A percentile compares a stretch with the other conserved stretches of the same genome.
These are phyloP conservation scores for Elongisporangium undulatum DNA, from an alignment of 352 stramenopile genomes.

Conservation along the genomic window DNA sequence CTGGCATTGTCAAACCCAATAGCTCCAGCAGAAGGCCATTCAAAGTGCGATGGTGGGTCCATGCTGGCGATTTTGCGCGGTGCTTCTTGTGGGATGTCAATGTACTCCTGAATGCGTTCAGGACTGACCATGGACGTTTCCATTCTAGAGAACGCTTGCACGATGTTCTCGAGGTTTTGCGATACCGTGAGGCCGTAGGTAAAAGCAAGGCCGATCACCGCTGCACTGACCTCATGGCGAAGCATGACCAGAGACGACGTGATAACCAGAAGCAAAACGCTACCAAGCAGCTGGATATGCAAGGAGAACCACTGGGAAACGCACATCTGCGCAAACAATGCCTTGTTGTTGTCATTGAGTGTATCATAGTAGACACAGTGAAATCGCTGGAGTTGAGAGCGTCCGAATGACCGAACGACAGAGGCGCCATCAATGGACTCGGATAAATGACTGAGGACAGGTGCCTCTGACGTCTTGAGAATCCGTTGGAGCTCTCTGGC, in stretches of 20 bases:
- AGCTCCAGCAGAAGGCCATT: constrained; percentile 65
- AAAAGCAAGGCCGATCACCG: constrained; percentile 72
- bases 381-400: constrained; percentile 10
- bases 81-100: constrained; percentile 21
- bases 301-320: constrained; percentile 16
- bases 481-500: constrained; percentile 24
- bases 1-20: constrained; percentile 74
- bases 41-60: constrained; percentile 4
- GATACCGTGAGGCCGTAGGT: constrained; percentile 78
- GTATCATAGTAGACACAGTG: neutral
- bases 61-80: neutral
- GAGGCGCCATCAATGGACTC: constrained; percentile 18
- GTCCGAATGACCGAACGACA: constrained; percentile 26
- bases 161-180: constrained; percentile 56
- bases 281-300: constrained; percentile 25
- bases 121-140: constrained; percentile 71
- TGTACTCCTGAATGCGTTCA: constrained; percentile 79
- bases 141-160: constrained; percentile 32
- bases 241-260: constrained; percentile 23
- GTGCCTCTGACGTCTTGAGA: constrained; percentile 15
- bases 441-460: constrained; percentile 23
- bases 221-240: constrained; percentile 16
- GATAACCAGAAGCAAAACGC: constrained; percentile 19
- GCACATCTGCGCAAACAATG: constrained; percentile 2
- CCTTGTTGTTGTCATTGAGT: constrained; percentile 7